Conservation (phyloP, 345 rosid species). For the Anastatica hierochuntica region DNA sequence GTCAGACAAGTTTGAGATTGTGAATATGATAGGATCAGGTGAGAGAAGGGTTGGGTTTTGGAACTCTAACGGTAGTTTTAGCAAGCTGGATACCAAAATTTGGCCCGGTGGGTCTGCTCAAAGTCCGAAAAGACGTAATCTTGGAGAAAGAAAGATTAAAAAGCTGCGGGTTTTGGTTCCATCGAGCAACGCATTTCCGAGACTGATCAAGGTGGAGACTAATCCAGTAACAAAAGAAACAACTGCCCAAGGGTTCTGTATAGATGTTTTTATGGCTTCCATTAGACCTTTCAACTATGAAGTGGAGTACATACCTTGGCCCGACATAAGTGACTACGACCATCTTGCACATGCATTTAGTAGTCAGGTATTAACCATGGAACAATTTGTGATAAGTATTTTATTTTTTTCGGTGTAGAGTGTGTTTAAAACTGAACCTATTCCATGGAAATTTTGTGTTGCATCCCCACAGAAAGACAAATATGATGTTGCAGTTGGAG, state of each 20-base stretch:
- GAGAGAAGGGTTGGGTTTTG: constrained; percentile 30
- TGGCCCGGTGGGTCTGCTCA: constrained; percentile 32
- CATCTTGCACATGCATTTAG: constrained; percentile 5
- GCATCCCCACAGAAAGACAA: constrained; percentile 17
- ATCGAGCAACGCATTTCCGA: constrained; percentile 16
- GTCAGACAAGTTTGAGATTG: constrained; percentile 24
- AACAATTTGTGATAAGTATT: background rate
- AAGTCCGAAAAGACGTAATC: constrained; percentile 7
- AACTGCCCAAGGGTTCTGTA: constrained; percentile 9
- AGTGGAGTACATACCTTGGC: constrained; percentile 14
- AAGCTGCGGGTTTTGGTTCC: constrained; percentile 32
- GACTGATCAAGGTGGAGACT: constrained; percentile 2
- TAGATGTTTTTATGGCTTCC: constrained; percentile 14
- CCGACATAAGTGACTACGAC: constrained; percentile 10
- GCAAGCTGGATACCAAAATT: constrained; percentile 17
- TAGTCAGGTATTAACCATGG: constrained; percentile 13
- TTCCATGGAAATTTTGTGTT: background rate
- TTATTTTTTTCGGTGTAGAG: background rate
- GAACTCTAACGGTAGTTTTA: constrained; percentile 16
- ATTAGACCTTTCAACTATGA: constrained; percentile 17
- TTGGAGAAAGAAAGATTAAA: background rate
- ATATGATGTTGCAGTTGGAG: constrained; percentile 39
- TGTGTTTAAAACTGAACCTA: background rate
- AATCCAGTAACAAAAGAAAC: constrained; percentile 6
- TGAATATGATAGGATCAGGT: constrained; percentile 25